Conservation (phyloP, 148 eudicot genomes). For the Heliamphora exappendiculata region DNA sequence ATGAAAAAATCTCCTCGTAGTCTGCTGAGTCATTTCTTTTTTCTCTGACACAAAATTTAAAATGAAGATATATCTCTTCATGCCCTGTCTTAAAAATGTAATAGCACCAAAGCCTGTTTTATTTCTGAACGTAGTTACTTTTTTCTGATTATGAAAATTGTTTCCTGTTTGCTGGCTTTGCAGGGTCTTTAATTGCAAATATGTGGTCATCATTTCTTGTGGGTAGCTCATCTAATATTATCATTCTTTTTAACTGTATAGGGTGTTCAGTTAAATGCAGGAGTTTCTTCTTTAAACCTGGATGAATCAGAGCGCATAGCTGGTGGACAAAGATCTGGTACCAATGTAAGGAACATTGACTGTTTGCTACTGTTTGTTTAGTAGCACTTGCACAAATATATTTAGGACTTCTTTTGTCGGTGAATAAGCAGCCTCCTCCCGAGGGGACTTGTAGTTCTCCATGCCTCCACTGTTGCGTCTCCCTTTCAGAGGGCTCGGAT, state of each 20-base stretch:
- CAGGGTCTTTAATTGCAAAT: not conserved
- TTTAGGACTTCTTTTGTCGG: conserved; percentile 11
- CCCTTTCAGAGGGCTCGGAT: no score
- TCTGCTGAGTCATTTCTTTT: not conserved
- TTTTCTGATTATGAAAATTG: not conserved
- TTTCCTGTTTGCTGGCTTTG: not conserved
- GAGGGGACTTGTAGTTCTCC: no score
- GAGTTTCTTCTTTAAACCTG: conserved; percentile 13
- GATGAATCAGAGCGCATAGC: conserved; percentile 14
- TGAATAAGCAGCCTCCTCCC: no score
- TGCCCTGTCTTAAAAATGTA: not conserved
- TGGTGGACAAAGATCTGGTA: conserved; percentile 11
- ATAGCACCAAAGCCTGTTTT: not conserved
- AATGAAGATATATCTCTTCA: not conserved
- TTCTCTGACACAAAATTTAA: not conserved
- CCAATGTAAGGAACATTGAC: conserved; percentile 16
- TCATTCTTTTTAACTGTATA: not conserved
- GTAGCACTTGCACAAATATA: not conserved
- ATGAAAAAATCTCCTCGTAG: not conserved
- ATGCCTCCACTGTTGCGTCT: no score
- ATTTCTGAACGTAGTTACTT: not conserved
- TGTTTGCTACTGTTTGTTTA: not conserved
- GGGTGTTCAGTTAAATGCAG: conserved; percentile 20
- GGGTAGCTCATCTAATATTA: not conserved
- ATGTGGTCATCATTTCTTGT: not conserved